phyloP scores from a whole-genome alignment of 2,329 filamentous ascomycete genomes.

The Pseudogymnoascus pannorum region DNA sequence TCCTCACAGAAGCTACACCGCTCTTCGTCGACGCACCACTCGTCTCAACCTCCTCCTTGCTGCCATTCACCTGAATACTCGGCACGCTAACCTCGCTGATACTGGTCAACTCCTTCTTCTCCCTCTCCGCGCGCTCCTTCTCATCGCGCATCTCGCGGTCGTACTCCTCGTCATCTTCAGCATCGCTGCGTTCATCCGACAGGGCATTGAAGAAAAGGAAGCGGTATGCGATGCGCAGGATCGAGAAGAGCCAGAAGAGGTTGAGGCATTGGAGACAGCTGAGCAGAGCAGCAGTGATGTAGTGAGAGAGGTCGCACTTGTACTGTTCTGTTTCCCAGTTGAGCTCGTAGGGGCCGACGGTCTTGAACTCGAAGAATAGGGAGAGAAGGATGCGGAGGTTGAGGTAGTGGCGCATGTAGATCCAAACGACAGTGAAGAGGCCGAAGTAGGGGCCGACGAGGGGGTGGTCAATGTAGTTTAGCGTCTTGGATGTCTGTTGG shows the following conservation, averaged over 20 bases:
- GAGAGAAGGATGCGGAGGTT: conserved; percentile 69
- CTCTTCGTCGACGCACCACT: conserved; percentile 17
- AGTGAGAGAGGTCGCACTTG: conserved; percentile 62
- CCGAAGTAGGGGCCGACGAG: conserved; percentile 61
- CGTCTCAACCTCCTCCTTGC: background rate
- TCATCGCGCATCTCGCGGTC: conserved; percentile 25
- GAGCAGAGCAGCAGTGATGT: conserved; percentile 58
- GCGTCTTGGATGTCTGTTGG: conserved; percentile 71
- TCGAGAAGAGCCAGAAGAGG: conserved; percentile 71
- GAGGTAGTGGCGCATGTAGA: conserved; percentile 78
- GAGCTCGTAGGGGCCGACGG: conserved; percentile 62
- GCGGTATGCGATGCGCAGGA: conserved; percentile 62
- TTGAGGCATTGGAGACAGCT: conserved; percentile 64
- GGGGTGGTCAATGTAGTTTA: conserved; percentile 72
- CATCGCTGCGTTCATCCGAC: conserved; percentile 67
- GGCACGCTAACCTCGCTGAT: conserved; percentile 14
- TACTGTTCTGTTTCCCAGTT: conserved; percentile 69
- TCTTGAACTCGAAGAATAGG: conserved; percentile 64
- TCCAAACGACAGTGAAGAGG: conserved; percentile 73
- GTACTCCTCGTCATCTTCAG: conserved; percentile 45
- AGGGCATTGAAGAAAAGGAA: conserved; percentile 54
- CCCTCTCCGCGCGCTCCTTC: conserved; percentile 29
- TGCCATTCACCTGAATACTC: conserved; percentile 10
- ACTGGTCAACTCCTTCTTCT: conserved; percentile 20
- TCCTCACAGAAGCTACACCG: conserved; percentile 24